Evolutionary conservation across 257 asterid genomes (phyloP).

Genomic region (Misopates orontium): DNA sequence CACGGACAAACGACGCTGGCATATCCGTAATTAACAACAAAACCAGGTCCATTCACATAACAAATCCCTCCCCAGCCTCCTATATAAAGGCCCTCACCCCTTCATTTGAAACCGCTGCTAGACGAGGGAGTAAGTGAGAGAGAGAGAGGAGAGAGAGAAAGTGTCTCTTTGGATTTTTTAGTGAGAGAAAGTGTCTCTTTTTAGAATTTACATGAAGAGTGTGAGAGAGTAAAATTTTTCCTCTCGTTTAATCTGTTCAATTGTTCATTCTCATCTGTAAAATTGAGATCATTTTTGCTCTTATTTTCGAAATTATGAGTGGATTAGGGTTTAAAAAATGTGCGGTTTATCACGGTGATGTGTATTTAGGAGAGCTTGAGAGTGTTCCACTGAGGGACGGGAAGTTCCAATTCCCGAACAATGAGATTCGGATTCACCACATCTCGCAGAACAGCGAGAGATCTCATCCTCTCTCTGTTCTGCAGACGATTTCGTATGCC

Average conservation of each 20-base stretch:
- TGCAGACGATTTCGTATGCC: conserved; percentile 67
- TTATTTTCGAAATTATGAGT: conserved; percentile 47
- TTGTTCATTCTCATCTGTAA: conserved; percentile 15
- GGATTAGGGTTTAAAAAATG: conserved; percentile 92
- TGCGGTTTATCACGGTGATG: conserved; percentile 72
- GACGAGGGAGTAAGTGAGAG: conserved; percentile 38
- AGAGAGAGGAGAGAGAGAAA: conserved; percentile 15
- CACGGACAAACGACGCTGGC: conserved; percentile 38
- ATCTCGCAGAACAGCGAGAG: conserved; percentile 71
- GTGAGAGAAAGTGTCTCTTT: conserved; percentile 37
- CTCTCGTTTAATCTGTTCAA: conserved; percentile 4
- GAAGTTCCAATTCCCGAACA: conserved; percentile 71
- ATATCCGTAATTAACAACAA: conserved; percentile 38
- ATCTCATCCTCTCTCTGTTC: conserved; percentile 77
- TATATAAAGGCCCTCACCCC: conserved; percentile 51
- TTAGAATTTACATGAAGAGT: conserved; percentile 22
- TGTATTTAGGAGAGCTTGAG: conserved; percentile 75
- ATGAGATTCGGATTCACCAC: conserved; percentile 84
- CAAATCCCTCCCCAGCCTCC: conserved; percentile 21
- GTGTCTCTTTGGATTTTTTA: conserved; percentile 7
- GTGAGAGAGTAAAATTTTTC: conserved; percentile 15
- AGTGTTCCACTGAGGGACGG: conserved; percentile 58
- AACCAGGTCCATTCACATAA: conserved; percentile 29
- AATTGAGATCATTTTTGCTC: conserved; percentile 4
- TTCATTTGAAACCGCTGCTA: conserved; percentile 49